Base-by-base conservation (phyloP, 768 basidiomycete species). In the Steccherinum ochraceum region DNA sequence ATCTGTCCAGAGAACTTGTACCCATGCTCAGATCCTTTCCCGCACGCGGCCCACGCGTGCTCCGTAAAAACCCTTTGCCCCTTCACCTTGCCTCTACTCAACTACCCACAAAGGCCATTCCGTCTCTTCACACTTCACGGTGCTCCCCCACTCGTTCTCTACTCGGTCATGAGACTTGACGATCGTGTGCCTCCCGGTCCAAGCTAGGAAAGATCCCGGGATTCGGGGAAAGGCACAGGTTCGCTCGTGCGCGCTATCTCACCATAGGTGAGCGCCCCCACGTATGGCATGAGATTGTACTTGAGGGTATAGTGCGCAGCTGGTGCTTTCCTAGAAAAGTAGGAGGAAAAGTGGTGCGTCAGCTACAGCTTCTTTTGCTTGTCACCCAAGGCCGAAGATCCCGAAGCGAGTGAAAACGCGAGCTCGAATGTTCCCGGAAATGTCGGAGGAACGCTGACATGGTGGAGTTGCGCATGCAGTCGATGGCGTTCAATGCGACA, bases 221-320 rank as follows among this genome's bases (percentile, higher is more conserved):
- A 54, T 45, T 57, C 56, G 41, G 69, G 69, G 60, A 69, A 69
- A 3, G 62, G 52, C 7, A 74, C 61, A 21, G 70, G 64, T 51
- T 66, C 59, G 18, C 52, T 53, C 30, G 72, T 76, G 44, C 73
- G 71, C 44, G 73, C 73, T 12, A 82, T 89, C 64, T 89, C 86
- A 21, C 90, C 92, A 46, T 85, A 86, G 2, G 78, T 83, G 45
- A 93, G 75, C 41, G 82, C 58, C 18, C 93, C 93, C 18, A 94
- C 88, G 61, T 86, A 84, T 5, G 93, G 93, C 90, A 94, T 93
- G 25, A 92, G 62, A 61, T 93, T 92, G 69, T 93, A 95, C 60
- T 86, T 88, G 23, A 95, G 75, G 1, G 78, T 71, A 64, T 89
- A 93, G 52, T 80, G 71, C 4, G 85, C 82, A 13, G 85, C 73